Conservation (phyloP, 1,284 basidiomycete genomes). For the Xerocomus nothofagi region DNA sequence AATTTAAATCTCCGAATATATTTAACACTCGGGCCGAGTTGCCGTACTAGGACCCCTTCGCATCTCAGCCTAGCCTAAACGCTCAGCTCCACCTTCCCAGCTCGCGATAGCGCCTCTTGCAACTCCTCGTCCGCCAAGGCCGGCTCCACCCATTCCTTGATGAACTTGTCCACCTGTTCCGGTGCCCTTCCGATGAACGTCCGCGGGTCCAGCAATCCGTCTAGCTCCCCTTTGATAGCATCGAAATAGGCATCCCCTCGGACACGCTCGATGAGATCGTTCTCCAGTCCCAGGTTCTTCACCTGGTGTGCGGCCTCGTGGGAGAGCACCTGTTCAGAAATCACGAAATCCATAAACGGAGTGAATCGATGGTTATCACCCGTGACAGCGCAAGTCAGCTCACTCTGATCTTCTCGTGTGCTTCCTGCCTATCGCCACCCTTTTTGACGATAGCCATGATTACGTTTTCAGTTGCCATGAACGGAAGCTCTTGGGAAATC, state of each 20-base stretch:
- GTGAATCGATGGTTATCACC: constrained; percentile 16
- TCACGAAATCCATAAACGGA: constrained; percentile 17
- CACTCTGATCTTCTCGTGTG: constrained; percentile 95
- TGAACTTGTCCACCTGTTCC: constrained; percentile 89
- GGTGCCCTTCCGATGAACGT: constrained; percentile 92
- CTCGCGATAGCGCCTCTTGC: constrained; percentile 54
- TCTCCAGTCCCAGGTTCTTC: constrained; percentile 93
- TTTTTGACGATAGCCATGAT: constrained; percentile 99
- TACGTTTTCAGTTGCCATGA: constrained; percentile 99
- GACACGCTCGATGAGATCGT: constrained; percentile 93
- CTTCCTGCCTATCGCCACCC: constrained; percentile 95
- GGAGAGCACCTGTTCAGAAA: constrained; percentile 67
- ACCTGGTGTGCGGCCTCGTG: constrained; percentile 95
- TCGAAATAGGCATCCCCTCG: constrained; percentile 63
- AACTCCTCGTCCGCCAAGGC: constrained; percentile 71
- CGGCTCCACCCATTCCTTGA: constrained; percentile 88
- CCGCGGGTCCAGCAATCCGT: constrained; percentile 73
- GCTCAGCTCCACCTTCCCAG: constrained; percentile 50
- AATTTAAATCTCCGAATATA: constrained; percentile 23
- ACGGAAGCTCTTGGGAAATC: constrained; percentile 94
- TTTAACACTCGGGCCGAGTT: constrained; percentile 22
- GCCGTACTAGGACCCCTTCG: constrained; percentile 2
- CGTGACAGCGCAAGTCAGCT: constrained; percentile 21
- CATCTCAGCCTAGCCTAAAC: constrained; percentile 36
- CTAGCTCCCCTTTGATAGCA: constrained; percentile 63